phyloP scores from a whole-genome alignment of 1,139 yeast genomes.

The Taiozyma sp. region DNA sequence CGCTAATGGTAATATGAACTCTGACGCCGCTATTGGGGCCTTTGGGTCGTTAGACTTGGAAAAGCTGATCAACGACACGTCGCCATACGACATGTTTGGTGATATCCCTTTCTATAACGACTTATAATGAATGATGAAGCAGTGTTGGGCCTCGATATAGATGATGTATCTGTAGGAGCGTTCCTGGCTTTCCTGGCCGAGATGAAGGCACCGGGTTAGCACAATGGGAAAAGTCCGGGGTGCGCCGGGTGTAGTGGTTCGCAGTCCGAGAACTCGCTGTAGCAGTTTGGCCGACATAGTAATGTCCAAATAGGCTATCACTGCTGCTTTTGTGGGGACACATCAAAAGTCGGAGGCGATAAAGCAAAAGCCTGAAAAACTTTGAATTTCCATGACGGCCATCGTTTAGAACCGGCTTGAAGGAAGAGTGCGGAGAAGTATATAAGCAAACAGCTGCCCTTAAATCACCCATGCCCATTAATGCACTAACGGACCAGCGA shows the following conservation, averaged over 20 bases:
- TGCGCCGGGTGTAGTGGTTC: background rate
- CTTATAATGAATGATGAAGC: background rate
- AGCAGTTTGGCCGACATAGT: background rate
- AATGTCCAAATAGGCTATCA: background rate
- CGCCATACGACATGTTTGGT: slow-evolving; percentile 18
- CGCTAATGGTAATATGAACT: background rate
- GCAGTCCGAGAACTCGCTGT: background rate
- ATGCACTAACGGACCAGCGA: background rate
- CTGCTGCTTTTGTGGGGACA: background rate
- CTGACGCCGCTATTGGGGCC: slow-evolving; percentile 3
- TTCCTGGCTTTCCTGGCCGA: background rate
- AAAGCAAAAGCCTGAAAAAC: background rate
- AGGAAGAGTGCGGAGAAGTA: background rate
- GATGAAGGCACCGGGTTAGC: background rate
- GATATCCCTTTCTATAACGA: slow-evolving; percentile 5
- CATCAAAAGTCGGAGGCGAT: background rate
- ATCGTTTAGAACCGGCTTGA: background rate
- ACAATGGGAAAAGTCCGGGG: background rate
- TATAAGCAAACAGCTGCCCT: background rate
- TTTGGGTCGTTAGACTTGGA: slow-evolving; percentile 14
- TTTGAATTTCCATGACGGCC: background rate
- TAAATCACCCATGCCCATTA: background rate
- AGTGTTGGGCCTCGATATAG: too few relatives aligned
- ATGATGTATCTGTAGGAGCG: too few relatives aligned
- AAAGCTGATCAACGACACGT: slow-evolving; percentile 13